Evolutionary conservation across 805 yeast genomes (phyloP), one percentile per base, ranked within the genome.

Genomic region (Candida sanyiensis): DNA sequence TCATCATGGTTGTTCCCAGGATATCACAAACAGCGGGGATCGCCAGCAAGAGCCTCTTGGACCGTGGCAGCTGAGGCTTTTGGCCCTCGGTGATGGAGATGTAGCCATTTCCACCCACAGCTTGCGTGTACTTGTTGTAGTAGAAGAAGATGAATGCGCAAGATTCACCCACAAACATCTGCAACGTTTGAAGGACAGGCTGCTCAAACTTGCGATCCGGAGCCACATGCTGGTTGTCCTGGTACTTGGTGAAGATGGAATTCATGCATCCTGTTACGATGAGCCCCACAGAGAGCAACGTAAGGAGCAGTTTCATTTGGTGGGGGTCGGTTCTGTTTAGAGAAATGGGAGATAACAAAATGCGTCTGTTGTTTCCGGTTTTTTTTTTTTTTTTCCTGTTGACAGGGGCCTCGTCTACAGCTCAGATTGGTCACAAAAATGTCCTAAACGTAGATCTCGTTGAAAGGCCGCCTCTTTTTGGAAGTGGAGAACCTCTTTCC

Each of bases 141-240:
- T 52, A 54, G 46, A 64, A 70, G 15, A 69, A 68, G 6, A 70
- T 29, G 57, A 67, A 70, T 36, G 78, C 72, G 19, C 61, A 57
- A 26, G 74, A 59, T 52, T 84, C 94, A 18, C 89, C 94, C 5
- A 81, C 56, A 52, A 84, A 83, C 93, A 84, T 84, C 58, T 84
- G 90, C 15, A 81, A 61, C 2, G 93, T 79, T 56, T 84, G 93
- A 25, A 84, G 55, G 7, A 80, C 86, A 0, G 94, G 93, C 60
- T 83, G 89, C 48, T 83, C 84, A 51, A 82, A 84, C 42, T 62
- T 58, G 26, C 62, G 57, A 33, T 66, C 75, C 3, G 59, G 47
- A 13, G 70, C 63, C 5, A 83, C 82, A 58, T 86, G 80, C 52
- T 80, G 86, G 52, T 77, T 72, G 54, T 84, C 93, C 54, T 84